Percentiles rank a stretch among this genome's conserved stretches.
Evolutionary conservation across 176 grass and related monocot genomes (phyloP).

Genomic region (Raddia distichophylla): DNA sequence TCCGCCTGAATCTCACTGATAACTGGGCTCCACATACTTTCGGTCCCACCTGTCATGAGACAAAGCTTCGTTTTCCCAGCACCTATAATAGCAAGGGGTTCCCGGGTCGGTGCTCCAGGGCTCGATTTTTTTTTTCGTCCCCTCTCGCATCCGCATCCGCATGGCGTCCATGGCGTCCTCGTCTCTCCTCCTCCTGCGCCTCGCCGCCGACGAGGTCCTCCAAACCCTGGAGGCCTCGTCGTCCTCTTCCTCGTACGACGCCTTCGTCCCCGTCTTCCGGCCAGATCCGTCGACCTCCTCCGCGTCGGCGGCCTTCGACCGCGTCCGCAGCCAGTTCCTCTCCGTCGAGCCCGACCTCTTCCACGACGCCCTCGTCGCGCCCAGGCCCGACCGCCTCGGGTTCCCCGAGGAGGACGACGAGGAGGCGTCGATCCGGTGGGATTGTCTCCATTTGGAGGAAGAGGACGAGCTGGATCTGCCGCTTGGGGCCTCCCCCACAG

Average conservation of each 20-base stretch:
- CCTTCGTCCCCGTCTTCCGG: constrained; percentile 56
- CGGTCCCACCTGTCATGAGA: background rate
- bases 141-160: background rate
- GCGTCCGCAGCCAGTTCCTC: constrained; percentile 58
- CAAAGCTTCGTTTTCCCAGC: too few species aligned
- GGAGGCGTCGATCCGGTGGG: constrained; percentile 57
- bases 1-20: background rate
- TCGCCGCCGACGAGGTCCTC: constrained; percentile 49
- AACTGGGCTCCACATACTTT: background rate
- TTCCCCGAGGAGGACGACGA: constrained; percentile 58
- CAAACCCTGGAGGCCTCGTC: constrained; percentile 38
- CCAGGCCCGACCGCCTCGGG: constrained; percentile 49
- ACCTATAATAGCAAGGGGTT: background rate
- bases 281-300: constrained; percentile 36
- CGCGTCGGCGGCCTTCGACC: constrained; percentile 39
- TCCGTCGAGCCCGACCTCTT: constrained; percentile 58
- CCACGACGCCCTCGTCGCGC: constrained; percentile 47
- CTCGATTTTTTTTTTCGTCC: constrained; percentile 27
- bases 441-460: constrained; percentile 63
- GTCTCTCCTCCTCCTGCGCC: constrained; percentile 37
- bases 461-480: constrained; percentile 55
- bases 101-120: constrained; percentile 22
- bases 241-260: constrained; percentile 37
- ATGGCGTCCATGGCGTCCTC: constrained; percentile 47
- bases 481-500: background rate